Evolutionary conservation across 1,139 yeast species (phyloP), one percentile per base, ranked within the genome.

Genomic region (Sugiyamaella neomexicana): DNA sequence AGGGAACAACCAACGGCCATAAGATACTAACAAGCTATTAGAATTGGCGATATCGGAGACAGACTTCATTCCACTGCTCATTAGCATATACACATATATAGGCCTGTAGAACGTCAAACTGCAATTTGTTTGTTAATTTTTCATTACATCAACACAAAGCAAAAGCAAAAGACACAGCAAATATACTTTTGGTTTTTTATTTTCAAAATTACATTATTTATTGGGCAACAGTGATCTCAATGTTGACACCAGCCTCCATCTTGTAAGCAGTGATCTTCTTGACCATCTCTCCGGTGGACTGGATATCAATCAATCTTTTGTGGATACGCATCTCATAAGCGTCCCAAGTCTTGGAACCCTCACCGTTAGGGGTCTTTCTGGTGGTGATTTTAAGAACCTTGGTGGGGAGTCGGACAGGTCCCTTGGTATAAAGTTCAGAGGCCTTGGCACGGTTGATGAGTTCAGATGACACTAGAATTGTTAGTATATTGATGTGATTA

Each of bases 321-420:
- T 95, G 99, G 83, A 95, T 90, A 86, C 98, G 90, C 96, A 95
- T 89, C 84, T 95, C 99, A 79, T 85, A 95, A 72, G 95, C 81
- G 78, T 95, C 99, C 97, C 97, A 95, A 73, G 99, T 95, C 91
- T 95, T 93, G 72, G 99, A 93, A 91, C 99, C 99, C 84, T 95
- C 98, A 91, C 99, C 99, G 80, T 95, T 95, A 74, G 99, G 99
- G 75, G 99, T 86, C 90, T 95, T 95, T 89, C 99, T 91, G 88
- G 99, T 93, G 82, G 96, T 85, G 82, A 95, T 85, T 81, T 88
- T 90, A 76, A 95, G 88, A 71, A 88, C 95, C 87, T 91, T 95
- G 80, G 99, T 95, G 82, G 99, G 99, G 82, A 95, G 81, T 87
- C 99, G 89, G 75, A 95, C 97, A 70, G 99, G 99, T 74, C 99